phyloP scores from a whole-genome alignment of 139 green algal species.

The Auxenochlorella pyrenoidosa region DNA sequence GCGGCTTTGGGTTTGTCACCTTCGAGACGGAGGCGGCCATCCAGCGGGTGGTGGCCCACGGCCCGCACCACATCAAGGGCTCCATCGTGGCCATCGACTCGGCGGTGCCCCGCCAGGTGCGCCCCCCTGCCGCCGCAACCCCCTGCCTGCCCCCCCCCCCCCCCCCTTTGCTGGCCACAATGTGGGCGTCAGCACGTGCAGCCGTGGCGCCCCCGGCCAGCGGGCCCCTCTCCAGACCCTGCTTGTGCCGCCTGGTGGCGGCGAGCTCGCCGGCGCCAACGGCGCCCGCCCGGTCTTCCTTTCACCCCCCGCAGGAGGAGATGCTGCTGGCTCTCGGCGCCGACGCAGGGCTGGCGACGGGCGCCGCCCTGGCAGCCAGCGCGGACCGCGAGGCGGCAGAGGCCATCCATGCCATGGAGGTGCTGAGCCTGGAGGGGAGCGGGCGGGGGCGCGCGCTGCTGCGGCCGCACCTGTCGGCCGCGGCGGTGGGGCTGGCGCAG shows the following conservation, averaged over 20 bases:
- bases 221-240: background rate
- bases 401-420: conserved; percentile 20
- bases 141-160: too few relatives aligned
- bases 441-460: conserved; percentile 27
- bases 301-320: conserved; percentile 17
- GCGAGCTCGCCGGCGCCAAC: too few relatives aligned
- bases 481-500: background rate
- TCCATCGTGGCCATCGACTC: conserved; percentile 56
- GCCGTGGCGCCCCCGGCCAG: too few relatives aligned
- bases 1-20: conserved; percentile 93
- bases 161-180: background rate
- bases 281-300: too few relatives aligned
- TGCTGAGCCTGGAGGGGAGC: conserved; percentile 25
- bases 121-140: too few relatives aligned
- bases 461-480: conserved; percentile 7
- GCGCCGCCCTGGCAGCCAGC: background rate
- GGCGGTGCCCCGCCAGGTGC: conserved; percentile 36
- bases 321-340: conserved; percentile 27
- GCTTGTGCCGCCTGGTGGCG: background rate
- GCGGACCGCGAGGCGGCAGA: background rate
- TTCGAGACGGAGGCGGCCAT: conserved; percentile 92
- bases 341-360: background rate
- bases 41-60: conserved; percentile 51
- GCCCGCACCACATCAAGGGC: conserved; percentile 58
- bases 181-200: background rate